These are phyloP conservation scores for Agapanthus africanus DNA, from an alignment of 106 monocot genomes.

Conservation along the genomic window DNA sequence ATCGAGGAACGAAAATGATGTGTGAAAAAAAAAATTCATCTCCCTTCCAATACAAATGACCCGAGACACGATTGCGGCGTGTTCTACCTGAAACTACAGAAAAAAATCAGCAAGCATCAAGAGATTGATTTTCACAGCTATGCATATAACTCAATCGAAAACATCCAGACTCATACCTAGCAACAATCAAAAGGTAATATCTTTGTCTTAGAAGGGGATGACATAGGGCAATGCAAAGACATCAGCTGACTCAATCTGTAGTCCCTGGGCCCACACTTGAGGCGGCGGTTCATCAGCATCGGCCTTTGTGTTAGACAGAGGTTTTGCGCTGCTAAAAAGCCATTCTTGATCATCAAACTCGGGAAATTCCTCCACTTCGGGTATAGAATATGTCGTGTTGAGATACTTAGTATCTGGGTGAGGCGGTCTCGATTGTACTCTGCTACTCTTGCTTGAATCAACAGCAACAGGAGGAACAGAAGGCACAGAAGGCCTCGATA, in stretches of 20 bases:
- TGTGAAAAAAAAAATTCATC: not conserved
- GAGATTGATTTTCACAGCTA: not conserved
- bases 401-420: conserved; percentile 62
- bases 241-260: conserved; percentile 38
- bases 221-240: conserved; percentile 72
- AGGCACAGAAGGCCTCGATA: not conserved
- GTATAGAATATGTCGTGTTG: conserved; percentile 33
- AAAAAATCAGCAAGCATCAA: no score
- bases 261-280: conserved; percentile 50
- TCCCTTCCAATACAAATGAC: not conserved
- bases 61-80: not conserved
- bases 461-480: not conserved
- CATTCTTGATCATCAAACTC: conserved; percentile 49
- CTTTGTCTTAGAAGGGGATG: conserved; percentile 43
- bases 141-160: not conserved
- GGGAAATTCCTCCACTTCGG: conserved; percentile 45
- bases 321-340: conserved; percentile 31
- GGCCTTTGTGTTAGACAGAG: conserved; percentile 8
- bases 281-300: conserved; percentile 14
- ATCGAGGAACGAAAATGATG: not conserved
- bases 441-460: not conserved
- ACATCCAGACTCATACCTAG: conserved; percentile 5
- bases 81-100: not conserved
- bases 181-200: conserved; percentile 3
- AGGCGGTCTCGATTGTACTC: conserved; percentile 4